Evolutionary conservation across 805 yeast genomes (phyloP).

Genomic region (Candida xyloterini): DNA sequence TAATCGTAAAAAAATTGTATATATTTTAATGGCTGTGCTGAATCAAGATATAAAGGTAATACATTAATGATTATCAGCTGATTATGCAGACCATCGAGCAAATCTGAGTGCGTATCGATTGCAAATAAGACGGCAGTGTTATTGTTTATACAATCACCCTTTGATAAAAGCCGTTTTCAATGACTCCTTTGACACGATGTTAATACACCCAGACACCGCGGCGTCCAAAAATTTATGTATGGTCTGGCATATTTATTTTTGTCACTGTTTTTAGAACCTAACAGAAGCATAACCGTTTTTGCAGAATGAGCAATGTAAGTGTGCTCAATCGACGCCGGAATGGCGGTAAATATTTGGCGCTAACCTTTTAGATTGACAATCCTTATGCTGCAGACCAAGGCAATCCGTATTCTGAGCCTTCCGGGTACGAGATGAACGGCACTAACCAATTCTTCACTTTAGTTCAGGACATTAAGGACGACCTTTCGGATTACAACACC

Average conservation of each 20-base stretch:
- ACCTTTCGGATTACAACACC: slow-evolving; percentile 67
- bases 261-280: slow-evolving; percentile 6
- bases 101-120: too few species aligned
- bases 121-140: not conserved
- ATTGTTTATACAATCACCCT: not conserved
- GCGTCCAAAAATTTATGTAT: slow-evolving; percentile 1
- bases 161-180: not conserved
- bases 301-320: slow-evolving; percentile 18
- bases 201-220: slow-evolving; percentile 10
- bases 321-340: slow-evolving; percentile 4
- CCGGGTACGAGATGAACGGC: slow-evolving; percentile 21
- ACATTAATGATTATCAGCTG: not conserved
- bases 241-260: slow-evolving; percentile 7
- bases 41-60: not conserved
- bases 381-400: slow-evolving; percentile 27
- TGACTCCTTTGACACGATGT: slow-evolving; percentile 1
- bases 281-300: slow-evolving; percentile 1
- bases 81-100: not conserved
- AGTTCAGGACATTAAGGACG: slow-evolving; percentile 64
- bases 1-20: not conserved
- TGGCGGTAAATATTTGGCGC: slow-evolving; percentile 5
- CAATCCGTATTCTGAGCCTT: slow-evolving; percentile 20
- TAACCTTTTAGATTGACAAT: slow-evolving; percentile 18
- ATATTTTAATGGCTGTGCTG: slow-evolving; percentile 5
- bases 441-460: slow-evolving; percentile 59